Percentiles rank a stretch among this genome's conserved stretches.
Evolutionary conservation across 2,329 filamentous ascomycete species (phyloP).

Genomic region (Leptographium flavum): DNA sequence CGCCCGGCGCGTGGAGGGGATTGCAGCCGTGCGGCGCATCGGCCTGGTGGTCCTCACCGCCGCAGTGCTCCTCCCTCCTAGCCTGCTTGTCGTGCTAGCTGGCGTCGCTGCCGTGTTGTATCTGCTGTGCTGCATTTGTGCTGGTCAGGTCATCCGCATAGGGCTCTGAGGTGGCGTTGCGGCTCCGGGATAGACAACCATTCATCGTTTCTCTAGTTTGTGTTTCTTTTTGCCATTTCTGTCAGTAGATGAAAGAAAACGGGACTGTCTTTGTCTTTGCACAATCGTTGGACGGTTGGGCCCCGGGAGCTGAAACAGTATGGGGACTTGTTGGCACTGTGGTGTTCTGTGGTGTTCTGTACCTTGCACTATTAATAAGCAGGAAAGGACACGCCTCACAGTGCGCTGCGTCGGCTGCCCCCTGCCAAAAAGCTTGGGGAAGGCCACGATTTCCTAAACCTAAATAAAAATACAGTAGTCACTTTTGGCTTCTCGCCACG

Average conservation of each 20-base stretch:
- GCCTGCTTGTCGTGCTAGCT: constrained; percentile 23
- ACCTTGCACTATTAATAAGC: background rate
- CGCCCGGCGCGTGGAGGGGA: constrained; percentile 22
- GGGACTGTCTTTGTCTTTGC: no score
- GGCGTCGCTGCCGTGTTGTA: constrained; percentile 24
- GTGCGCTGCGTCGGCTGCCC: background rate
- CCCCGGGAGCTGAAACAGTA: no score
- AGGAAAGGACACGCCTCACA: background rate
- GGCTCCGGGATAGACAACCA: constrained; percentile 6
- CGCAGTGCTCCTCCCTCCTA: constrained; percentile 31
- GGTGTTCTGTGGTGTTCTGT: no score
- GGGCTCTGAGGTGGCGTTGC: constrained; percentile 5
- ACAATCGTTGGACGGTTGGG: no score
- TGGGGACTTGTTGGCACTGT: no score
- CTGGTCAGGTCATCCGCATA: constrained; percentile 3
- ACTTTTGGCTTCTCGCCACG: background rate
- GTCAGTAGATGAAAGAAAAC: background rate
- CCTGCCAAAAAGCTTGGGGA: background rate
- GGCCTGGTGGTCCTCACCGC: constrained; percentile 28
- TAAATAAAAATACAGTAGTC: background rate
- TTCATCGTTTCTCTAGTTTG: background rate
- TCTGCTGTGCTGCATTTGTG: constrained; percentile 18
- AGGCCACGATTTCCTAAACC: constrained; percentile 3
- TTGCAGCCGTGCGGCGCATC: constrained; percentile 27
- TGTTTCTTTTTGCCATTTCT: background rate